A percentile compares a stretch with the other conserved stretches of the same genome.
phyloP scores from a whole-genome alignment of 352 stramenopile species.

The Pythium dissotocum region DNA sequence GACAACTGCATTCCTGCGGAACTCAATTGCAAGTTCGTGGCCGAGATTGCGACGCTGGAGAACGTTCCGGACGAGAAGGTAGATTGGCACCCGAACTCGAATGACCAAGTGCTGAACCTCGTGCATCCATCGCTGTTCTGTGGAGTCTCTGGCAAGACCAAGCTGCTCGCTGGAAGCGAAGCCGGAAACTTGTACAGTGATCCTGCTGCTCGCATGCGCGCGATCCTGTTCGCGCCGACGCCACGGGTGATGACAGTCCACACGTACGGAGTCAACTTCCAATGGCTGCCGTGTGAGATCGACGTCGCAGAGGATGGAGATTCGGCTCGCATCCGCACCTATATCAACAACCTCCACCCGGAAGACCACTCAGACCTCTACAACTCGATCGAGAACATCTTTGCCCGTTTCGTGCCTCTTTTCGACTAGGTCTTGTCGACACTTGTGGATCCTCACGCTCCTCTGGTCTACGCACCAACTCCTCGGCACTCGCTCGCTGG shows the following conservation, averaged over 20 bases:
- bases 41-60: constrained; percentile 17
- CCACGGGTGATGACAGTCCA: constrained; percentile 18
- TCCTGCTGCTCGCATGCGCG: constrained; percentile 36
- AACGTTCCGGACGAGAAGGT: constrained; percentile 42
- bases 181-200: background rate
- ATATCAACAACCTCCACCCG: constrained; percentile 46
- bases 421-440: constrained; percentile 32
- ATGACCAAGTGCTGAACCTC: constrained; percentile 58
- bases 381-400: constrained; percentile 26
- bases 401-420: constrained; percentile 35
- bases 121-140: constrained; percentile 57
- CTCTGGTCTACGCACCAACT: constrained; percentile 16
- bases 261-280: constrained; percentile 19
- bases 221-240: constrained; percentile 26
- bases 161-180: background rate
- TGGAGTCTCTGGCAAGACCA: constrained; percentile 39
- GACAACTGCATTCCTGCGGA: background rate
- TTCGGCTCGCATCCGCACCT: constrained; percentile 23
- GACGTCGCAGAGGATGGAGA: constrained; percentile 19
- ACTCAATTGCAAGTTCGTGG: background rate
- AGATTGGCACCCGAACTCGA: constrained; percentile 57
- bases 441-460: background rate
- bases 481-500: constrained; percentile 1
- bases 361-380: constrained; percentile 26
- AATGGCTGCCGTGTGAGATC: constrained; percentile 39